Percentiles rank a stretch among this genome's conserved stretches.
Conservation (phyloP, 495 filamentous ascomycete species). For the Aspergillus sparsus region DNA sequence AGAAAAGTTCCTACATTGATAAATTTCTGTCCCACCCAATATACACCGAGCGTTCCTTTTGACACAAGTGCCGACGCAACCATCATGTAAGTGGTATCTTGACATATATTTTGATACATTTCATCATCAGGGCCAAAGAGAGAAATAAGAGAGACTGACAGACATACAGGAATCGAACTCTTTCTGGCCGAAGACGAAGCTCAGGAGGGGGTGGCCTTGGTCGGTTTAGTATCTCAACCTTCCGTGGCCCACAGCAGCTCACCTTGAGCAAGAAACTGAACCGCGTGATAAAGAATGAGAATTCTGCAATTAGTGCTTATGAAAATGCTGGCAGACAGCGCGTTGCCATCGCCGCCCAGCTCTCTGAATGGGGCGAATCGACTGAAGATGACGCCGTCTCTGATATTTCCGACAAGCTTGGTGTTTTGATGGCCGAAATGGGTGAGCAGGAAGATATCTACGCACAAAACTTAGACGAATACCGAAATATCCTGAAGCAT, state of each 20-base stretch:
- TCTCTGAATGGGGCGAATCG: conserved; percentile 95
- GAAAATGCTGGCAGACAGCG: conserved; percentile 81
- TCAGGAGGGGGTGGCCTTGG: conserved; percentile 45
- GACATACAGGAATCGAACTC: conserved; percentile 55
- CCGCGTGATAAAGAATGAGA: conserved; percentile 90
- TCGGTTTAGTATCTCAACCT: conserved; percentile 75
- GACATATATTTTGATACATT: neutral
- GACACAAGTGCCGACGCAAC: no score
- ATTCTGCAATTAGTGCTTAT: conserved; percentile 78
- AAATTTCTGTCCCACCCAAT: no score
- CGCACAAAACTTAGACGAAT: conserved; percentile 83
- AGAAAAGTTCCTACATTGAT: no score
- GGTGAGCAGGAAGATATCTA: conserved; percentile 90
- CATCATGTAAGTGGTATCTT: neutral
- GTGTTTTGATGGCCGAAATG: conserved; percentile 85
- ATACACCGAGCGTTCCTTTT: no score
- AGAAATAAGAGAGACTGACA: neutral
- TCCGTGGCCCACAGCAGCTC: conserved; percentile 80
- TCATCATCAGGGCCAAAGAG: no score
- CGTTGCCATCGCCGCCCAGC: conserved; percentile 77
- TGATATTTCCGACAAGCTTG: conserved; percentile 91
- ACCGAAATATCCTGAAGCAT: conserved; percentile 75
- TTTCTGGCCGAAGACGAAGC: conserved; percentile 58
- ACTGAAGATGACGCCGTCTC: conserved; percentile 82
- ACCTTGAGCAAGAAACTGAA: conserved; percentile 81